Evolutionary conservation across 2,329 filamentous ascomycete species (phyloP), one percentile per base, ranked within the genome.

Genomic region (Pseudogymnoascus sp.): DNA sequence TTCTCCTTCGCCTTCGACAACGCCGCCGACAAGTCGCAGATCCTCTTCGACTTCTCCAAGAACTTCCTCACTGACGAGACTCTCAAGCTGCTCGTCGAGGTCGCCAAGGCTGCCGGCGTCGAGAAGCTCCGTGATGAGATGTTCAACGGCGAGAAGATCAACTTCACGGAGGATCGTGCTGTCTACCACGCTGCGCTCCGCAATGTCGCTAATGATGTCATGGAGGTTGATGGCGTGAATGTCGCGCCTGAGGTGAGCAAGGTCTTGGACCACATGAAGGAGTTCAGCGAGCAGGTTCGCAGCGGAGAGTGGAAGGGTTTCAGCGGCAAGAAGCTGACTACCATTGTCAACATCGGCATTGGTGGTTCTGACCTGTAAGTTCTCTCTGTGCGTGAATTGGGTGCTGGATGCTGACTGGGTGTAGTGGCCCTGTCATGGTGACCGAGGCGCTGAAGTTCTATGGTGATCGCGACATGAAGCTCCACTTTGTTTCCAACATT

Each of bases 401-500:
- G 1, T 16, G 4, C n/a, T 1, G 36, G 23, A 18, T 50, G 3
- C 28, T 63, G 38, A 38, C n/a, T 50, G 59, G 53, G 53, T 12
- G 50, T 69, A 95, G 92, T 69, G 95, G 95, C 65, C 95, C 95
- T 36, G 95, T 99, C 76, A 99, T 99, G 95, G 95, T 99, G 71
- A 95, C 93, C 42, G 95, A 99, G 80, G 93, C 95, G 53, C 86
- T 99, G 72, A 97, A 97, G 84, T 84, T 92, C 74, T 99, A 99
- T 77, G 90, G 91, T 59, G 88, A 91, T 75, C 85, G 87, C 66
- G 88, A 89, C 78, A 85, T 92, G 81, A 97, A 88, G 68, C 85
- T 97, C 53, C 93, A 97, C 84, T 99, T 99, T 73, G 95, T 99
- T 70, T 97, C 93, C 81, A 99, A 99, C 84, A 97, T 99, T 75